A percentile compares a stretch with the other conserved stretches of the same genome.
phyloP scores from a whole-genome alignment of 73 alveolate genomes.

The Paramecium caudatum region DNA sequence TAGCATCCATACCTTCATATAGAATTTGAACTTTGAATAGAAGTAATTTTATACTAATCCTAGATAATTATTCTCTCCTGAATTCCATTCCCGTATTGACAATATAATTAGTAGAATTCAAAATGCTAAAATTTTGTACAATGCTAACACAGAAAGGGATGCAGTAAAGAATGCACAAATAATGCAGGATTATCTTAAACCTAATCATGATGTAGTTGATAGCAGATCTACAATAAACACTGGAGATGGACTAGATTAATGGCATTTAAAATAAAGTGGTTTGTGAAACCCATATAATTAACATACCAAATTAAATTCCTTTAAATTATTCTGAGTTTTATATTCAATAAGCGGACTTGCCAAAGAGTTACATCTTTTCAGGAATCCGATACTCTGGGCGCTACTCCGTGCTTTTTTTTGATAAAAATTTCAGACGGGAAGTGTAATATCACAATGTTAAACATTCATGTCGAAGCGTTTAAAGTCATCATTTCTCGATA shows the following conservation, averaged over 20 bases:
- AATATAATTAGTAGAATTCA: background rate
- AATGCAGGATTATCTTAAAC: slow-evolving; percentile 63
- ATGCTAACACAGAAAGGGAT: background rate
- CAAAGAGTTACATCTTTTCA: slow-evolving; percentile 25
- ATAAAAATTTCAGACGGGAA: slow-evolving; percentile 51
- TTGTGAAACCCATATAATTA: too few species aligned
- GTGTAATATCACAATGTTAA: slow-evolving; percentile 34
- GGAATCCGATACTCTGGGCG: slow-evolving; percentile 55
- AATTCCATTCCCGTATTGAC: background rate
- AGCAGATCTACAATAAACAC: background rate
- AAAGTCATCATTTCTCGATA: slow-evolving; percentile 18
- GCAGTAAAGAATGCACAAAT: background rate
- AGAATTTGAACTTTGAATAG: background rate
- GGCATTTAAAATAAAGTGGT: slow-evolving; percentile 38
- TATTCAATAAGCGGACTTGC: slow-evolving; percentile 63
- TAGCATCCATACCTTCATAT: background rate
- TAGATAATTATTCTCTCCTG: background rate
- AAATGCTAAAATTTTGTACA: slow-evolving; percentile 7
- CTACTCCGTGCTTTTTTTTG: slow-evolving; percentile 54
- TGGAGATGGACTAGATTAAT: slow-evolving; percentile 49
- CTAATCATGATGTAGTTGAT: slow-evolving; percentile 61
- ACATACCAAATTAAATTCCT: too few species aligned
- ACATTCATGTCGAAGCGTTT: slow-evolving; percentile 58
- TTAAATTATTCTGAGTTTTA: too few species aligned
- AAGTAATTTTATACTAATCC: background rate